These are phyloP conservation scores for Naganishia kalamii DNA, from an alignment of 768 basidiomycete species.

Conservation along the genomic window DNA sequence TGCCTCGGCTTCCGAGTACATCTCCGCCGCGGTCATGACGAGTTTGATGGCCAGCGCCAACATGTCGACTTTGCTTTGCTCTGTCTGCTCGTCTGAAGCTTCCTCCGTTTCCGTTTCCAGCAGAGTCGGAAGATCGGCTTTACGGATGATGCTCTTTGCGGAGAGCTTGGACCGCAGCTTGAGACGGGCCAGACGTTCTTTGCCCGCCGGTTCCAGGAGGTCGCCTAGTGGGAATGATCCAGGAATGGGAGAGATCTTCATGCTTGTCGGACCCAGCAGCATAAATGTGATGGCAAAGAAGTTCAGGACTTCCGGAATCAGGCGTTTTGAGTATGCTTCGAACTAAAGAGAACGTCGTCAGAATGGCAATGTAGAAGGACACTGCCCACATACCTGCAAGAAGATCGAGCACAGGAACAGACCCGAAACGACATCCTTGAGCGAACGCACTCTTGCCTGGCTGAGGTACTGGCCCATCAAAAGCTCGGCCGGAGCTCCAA, in stretches of 20 bases:
- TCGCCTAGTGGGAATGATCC: conserved; percentile 69
- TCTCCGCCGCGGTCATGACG: conserved; percentile 66
- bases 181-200: conserved; percentile 4
- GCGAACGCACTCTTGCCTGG: conserved; percentile 67
- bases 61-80: conserved; percentile 67
- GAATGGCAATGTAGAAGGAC: not conserved
- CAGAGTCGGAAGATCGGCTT: conserved; percentile 14
- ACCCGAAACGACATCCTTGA: conserved; percentile 72
- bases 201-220: conserved; percentile 47
- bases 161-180: conserved; percentile 49
- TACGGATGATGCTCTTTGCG: conserved; percentile 31
- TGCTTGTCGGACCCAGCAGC: conserved; percentile 63
- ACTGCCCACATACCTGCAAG: conserved; percentile 41
- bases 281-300: conserved; percentile 68
- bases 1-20: conserved; percentile 62
- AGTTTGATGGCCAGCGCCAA: conserved; percentile 61
- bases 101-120: conserved; percentile 10
- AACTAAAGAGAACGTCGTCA: conserved; percentile 53
- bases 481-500: conserved; percentile 75
- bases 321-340: conserved; percentile 72
- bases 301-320: conserved; percentile 82
- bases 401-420: conserved; percentile 82
- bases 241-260: conserved; percentile 53
- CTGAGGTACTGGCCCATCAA: conserved; percentile 88
- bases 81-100: conserved; percentile 3